A percentile compares a stretch with the other conserved stretches of the same genome.
Evolutionary conservation across 148 eudicot species (phyloP).

Genomic region (Vaccinium corymbosum): DNA sequence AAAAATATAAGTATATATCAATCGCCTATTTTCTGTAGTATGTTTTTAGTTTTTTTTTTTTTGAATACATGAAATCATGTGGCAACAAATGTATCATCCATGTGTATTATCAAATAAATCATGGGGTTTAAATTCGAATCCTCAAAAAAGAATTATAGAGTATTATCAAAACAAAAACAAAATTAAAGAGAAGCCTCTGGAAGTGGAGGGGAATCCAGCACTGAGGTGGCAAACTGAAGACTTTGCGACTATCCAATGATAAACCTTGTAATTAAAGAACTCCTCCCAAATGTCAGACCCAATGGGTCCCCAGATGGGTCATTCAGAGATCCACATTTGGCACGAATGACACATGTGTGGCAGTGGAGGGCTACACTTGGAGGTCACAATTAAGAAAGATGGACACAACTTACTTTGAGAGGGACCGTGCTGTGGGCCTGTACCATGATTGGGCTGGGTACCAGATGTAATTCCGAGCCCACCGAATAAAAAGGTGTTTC

Average conservation of each 20-base stretch:
- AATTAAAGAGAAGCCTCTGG: too few species aligned
- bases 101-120: too few species aligned
- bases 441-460: background rate
- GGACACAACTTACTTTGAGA: background rate
- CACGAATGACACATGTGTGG: conserved; percentile 5
- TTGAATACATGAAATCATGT: too few species aligned
- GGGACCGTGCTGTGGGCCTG: background rate
- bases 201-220: too few species aligned
- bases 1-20: too few species aligned
- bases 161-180: too few species aligned
- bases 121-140: too few species aligned
- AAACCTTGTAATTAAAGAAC: background rate
- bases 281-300: background rate
- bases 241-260: background rate
- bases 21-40: too few species aligned
- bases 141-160: too few species aligned
- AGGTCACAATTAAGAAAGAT: background rate
- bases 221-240: background rate
- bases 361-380: background rate
- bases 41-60: too few species aligned
- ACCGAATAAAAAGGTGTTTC: background rate
- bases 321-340: background rate
- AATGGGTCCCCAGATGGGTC: background rate
- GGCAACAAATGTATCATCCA: too few species aligned
- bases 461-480: background rate